These are phyloP conservation scores for Primulina eburnea DNA, from an alignment of 257 asterid genomes.

Conservation along the genomic window DNA sequence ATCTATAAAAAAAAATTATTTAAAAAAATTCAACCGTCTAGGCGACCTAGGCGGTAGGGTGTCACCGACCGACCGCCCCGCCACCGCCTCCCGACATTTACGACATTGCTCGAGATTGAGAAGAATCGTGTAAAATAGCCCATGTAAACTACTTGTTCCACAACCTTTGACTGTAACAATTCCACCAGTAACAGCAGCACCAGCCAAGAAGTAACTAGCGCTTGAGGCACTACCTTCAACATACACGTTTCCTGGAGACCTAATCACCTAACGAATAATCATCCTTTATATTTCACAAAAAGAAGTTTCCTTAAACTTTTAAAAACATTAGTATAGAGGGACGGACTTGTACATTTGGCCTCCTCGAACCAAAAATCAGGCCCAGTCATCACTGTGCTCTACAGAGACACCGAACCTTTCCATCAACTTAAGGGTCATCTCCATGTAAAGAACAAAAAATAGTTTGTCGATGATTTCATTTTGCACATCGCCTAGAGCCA, in stretches of 20 bases:
- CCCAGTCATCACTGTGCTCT: slow-evolving; percentile 85
- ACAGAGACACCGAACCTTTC: slow-evolving; percentile 92
- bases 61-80: too few species aligned
- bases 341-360: slow-evolving; percentile 95
- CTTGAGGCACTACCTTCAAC: slow-evolving; percentile 99
- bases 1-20: too few species aligned
- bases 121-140: too few species aligned
- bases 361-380: slow-evolving; percentile 72
- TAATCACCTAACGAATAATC: slow-evolving; percentile 11
- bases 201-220: slow-evolving; percentile 98
- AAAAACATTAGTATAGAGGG: slow-evolving; percentile 9
- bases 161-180: slow-evolving; percentile 93
- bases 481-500: slow-evolving; percentile 85
- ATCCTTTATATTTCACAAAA: not conserved
- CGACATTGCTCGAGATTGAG: too few species aligned
- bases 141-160: slow-evolving; percentile 91
- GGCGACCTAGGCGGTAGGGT: too few species aligned
- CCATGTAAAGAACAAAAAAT: slow-evolving; percentile 92
- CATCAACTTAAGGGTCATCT: slow-evolving; percentile 97
- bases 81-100: too few species aligned
- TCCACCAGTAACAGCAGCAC: slow-evolving; percentile 97
- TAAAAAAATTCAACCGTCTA: too few species aligned
- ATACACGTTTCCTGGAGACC: slow-evolving; percentile 94
- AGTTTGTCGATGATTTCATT: slow-evolving; percentile 70
- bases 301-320: slow-evolving; percentile 15